Percentiles rank a stretch among this genome's conserved stretches.
These are phyloP conservation scores for Royoungia palumana DNA, from an alignment of 768 basidiomycete species.

Conservation along the genomic window DNA sequence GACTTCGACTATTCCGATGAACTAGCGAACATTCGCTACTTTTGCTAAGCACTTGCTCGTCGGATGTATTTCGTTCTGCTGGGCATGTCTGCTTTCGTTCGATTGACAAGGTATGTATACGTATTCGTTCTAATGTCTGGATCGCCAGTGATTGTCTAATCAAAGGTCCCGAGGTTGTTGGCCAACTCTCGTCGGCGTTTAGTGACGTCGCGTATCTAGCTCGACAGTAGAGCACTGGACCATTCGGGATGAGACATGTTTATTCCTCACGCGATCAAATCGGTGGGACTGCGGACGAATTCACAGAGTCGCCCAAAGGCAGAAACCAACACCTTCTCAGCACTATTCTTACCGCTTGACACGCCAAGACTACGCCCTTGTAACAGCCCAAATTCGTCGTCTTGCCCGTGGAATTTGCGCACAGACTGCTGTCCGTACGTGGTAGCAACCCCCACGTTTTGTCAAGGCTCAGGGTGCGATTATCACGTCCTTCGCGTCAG, in stretches of 20 bases:
- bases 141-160: too few relatives aligned
- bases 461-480: not conserved
- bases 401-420: not conserved
- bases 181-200: too few relatives aligned
- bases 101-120: too few relatives aligned
- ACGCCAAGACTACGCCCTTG: constrained; percentile 2
- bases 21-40: too few relatives aligned
- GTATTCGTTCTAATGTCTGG: not conserved
- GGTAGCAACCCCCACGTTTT: not conserved
- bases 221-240: not conserved
- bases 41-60: too few relatives aligned
- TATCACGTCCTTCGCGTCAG: constrained; percentile 3
- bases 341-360: constrained; percentile 7
- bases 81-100: too few relatives aligned
- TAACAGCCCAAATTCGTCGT: not conserved
- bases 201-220: not conserved
- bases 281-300: not conserved
- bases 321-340: not conserved
- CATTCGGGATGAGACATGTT: not conserved
- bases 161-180: too few relatives aligned
- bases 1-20: too few relatives aligned
- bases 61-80: too few relatives aligned
- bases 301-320: not conserved
- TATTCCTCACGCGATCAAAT: not conserved
- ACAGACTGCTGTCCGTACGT: not conserved